phyloP scores from a whole-genome alignment of 768 basidiomycete species.

The Crassisporium funariophilum region DNA sequence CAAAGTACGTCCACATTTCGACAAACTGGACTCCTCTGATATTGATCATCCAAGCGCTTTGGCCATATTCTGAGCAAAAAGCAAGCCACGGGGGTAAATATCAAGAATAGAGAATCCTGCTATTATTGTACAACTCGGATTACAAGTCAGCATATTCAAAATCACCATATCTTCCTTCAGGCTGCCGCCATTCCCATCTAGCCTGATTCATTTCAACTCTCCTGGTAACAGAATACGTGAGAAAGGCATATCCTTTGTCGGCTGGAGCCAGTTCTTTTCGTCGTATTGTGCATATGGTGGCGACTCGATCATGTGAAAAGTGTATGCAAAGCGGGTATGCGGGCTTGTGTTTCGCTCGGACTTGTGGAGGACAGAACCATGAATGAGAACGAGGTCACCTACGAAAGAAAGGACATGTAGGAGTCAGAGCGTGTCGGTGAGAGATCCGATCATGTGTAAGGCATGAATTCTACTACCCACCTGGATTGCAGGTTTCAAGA shows the following conservation, averaged over 20 bases:
- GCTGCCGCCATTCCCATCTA: not conserved
- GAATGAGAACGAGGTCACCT: slow-evolving; percentile 93
- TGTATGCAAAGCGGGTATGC: slow-evolving; percentile 89
- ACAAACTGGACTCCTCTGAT: too few relatives aligned
- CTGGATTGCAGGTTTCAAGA: slow-evolving; percentile 73
- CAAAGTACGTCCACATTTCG: slow-evolving; percentile 19
- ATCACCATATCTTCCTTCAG: too few relatives aligned
- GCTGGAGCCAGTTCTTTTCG: slow-evolving; percentile 94
- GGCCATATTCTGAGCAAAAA: too few relatives aligned
- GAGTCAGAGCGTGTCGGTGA: not conserved
- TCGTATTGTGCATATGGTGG: slow-evolving; percentile 75
- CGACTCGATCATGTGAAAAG: slow-evolving; percentile 93
- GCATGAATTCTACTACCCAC: slow-evolving; percentile 35
- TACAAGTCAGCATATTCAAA: too few relatives aligned
- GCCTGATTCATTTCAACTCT: slow-evolving; percentile 16
- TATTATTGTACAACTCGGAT: too few relatives aligned
- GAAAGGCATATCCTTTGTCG: slow-evolving; percentile 83
- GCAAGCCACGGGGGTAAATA: too few relatives aligned
- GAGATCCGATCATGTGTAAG: not conserved
- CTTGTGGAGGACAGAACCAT: slow-evolving; percentile 91
- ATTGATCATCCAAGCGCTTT: too few relatives aligned
- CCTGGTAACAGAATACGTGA: slow-evolving; percentile 47
- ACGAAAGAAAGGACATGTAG: not conserved
- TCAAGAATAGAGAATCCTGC: too few relatives aligned
- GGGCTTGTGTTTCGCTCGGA: slow-evolving; percentile 83